phyloP scores from a whole-genome alignment of 305 asterid genomes.

The Solanum hybrid region DNA sequence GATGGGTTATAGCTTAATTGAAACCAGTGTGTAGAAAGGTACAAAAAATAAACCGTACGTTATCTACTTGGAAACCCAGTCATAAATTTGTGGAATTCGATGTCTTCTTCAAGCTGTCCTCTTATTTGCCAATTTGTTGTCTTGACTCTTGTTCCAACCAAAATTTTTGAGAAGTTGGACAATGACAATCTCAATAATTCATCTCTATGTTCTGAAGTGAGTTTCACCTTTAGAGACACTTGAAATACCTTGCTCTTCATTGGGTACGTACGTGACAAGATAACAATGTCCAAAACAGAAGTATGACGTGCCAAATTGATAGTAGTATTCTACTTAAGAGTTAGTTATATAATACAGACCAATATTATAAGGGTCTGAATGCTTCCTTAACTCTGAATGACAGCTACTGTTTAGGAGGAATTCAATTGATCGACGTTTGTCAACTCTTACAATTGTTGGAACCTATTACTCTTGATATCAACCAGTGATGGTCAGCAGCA shows the following conservation, averaged over 20 bases:
- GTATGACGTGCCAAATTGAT: not conserved
- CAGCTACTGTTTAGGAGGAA: not conserved
- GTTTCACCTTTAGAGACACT: not conserved
- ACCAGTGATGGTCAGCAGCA: not conserved
- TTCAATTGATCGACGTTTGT: not conserved
- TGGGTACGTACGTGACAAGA: not conserved
- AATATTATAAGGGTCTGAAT: not conserved
- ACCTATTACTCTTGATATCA: not conserved
- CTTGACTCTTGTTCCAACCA: not conserved
- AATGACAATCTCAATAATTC: not conserved
- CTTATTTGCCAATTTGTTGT: not conserved
- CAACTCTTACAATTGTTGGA: not conserved
- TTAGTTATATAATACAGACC: not conserved
- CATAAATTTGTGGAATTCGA: not conserved
- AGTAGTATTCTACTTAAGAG: not conserved
- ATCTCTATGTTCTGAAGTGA: not conserved
- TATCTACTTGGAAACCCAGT: not conserved
- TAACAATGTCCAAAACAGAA: not conserved
- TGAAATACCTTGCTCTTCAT: not conserved
- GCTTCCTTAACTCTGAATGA: not conserved
- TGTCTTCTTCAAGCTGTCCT: not conserved
- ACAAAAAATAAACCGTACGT: not conserved
- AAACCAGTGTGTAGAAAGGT: not conserved
- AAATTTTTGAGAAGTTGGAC: not conserved
- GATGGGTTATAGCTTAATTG: constrained; percentile 42